These are phyloP conservation scores for Stachybotrys chartarum DNA, from an alignment of 2,329 filamentous ascomycete genomes.

Conservation along the genomic window DNA sequence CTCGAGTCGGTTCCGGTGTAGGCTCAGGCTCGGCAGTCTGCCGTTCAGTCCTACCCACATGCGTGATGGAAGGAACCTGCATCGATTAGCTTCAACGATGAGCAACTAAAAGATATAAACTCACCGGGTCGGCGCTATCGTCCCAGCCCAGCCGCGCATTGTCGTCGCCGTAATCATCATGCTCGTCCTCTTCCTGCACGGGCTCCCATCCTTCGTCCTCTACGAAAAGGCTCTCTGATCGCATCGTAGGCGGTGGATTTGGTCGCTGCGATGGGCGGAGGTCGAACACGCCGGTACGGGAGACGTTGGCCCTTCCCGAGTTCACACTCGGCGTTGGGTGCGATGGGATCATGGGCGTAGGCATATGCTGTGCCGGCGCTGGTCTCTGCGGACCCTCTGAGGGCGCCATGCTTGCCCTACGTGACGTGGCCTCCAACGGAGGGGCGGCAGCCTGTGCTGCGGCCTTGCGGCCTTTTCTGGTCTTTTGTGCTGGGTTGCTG, in stretches of 20 bases:
- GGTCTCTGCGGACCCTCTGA: constrained; percentile 20
- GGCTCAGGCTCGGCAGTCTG: constrained; percentile 11
- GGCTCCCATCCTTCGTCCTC: constrained; percentile 74
- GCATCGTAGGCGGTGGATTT: constrained; percentile 48
- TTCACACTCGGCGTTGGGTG: constrained; percentile 25
- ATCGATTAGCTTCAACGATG: constrained; percentile 17
- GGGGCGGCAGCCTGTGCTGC: constrained; percentile 24
- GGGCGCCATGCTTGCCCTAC: constrained; percentile 32
- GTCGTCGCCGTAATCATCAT: constrained; percentile 57
- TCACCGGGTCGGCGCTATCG: constrained; percentile 56
- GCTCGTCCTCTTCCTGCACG: constrained; percentile 50
- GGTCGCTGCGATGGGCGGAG: constrained; percentile 46
- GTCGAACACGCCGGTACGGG: constrained; percentile 31
- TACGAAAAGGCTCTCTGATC: constrained; percentile 66
- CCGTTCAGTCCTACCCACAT: constrained; percentile 31
- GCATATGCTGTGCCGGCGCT: constrained; percentile 11
- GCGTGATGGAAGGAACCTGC: constrained; percentile 36
- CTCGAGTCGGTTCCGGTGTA: background rate
- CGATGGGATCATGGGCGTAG: constrained; percentile 13
- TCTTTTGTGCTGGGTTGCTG: constrained; percentile 38
- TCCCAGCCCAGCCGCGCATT: constrained; percentile 70
- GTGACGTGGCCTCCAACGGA: constrained; percentile 40
- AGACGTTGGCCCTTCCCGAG: constrained; percentile 25
- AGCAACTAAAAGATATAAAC: constrained; percentile 13
- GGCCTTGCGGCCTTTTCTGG: constrained; percentile 37